Base-by-base conservation (phyloP, 129 eudicot genomes). In the Lactuca sativa region DNA sequence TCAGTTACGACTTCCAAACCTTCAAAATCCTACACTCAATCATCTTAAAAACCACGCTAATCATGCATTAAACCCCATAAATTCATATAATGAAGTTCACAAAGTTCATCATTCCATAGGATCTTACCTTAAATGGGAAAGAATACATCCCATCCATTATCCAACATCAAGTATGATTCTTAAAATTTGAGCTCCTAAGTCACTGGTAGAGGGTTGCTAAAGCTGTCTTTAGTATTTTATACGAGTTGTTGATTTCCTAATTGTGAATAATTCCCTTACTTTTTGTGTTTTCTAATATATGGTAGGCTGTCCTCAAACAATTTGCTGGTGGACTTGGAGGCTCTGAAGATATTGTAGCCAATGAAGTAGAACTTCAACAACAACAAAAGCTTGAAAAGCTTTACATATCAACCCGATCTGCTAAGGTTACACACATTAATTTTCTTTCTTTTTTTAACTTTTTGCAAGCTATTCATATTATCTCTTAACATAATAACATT, bases 351-450 rank as follows among this genome's bases (percentile, higher is more conserved):
- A 47, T 61, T 13, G 71, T 70, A 58, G 71, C 87, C 47, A 82
- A 82, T 89, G 98, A 86, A 71, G 66, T 73, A n/a, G 95, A 83
- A 71, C 38, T 89, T 41, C 89, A 79, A 30, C 95, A 92, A 72
- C 98, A 86, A 71, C 88, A 89, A 65, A 89, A 89, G 76, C 87
- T 92, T 69, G 96, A 92, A 81, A 89, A 86, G 69, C 88, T 89
- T 31, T 86, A 92, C 84, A 83, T 83, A 73, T 92, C 98, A 40
- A 92, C 98, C 48, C 91, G 95, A 55, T 83, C 92, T 33, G 96
- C 88, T 38, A 92, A 92, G 96, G 98, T 92, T 57, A 34, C 77
- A 58, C 73, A 66, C 13, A 59, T 51, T 40, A 40, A 25, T 56
- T 13, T 61, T 15, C 13, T 51, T 52, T 34, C 40, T 15, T 56